Conservation (phyloP, 1,139 yeast species). For the Hyphopichia pseudoburtonii region DNA sequence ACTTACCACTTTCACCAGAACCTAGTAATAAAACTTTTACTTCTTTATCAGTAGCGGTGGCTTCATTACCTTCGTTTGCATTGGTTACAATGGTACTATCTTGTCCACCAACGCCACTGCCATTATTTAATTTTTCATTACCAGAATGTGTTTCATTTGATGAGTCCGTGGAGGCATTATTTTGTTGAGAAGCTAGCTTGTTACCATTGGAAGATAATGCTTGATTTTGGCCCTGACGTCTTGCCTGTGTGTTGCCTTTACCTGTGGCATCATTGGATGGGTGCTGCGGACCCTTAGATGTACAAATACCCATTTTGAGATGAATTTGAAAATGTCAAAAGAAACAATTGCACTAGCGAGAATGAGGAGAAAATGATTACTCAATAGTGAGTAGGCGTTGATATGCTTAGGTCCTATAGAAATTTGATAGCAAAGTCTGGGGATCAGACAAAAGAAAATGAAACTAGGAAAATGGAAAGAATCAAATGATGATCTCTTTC, state of each 20-base stretch:
- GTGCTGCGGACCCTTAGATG: slow-evolving; percentile 22
- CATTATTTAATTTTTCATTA: slow-evolving; percentile 1
- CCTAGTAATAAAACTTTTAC: slow-evolving; percentile 69
- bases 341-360: not conserved
- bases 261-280: slow-evolving; percentile 3
- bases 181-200: slow-evolving; percentile 2
- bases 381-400: too few species aligned
- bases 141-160: slow-evolving; percentile 11
- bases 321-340: not conserved
- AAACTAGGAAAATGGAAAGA: too few species aligned
- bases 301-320: slow-evolving; percentile 27
- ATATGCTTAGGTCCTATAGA: too few species aligned
- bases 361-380: too few species aligned
- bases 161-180: slow-evolving; percentile 18
- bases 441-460: too few species aligned
- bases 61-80: not conserved
- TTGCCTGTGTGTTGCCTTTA: slow-evolving; percentile 10
- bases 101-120: not conserved
- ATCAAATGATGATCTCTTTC: too few species aligned
- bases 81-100: not conserved
- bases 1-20: slow-evolving; percentile 79
- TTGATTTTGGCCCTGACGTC: slow-evolving; percentile 13
- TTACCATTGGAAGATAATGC: slow-evolving; percentile 4
- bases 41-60: slow-evolving; percentile 29
- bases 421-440: too few species aligned